Evolutionary conservation across 768 basidiomycete species (phyloP).

Genomic region (Phaeolepiota aurea): DNA sequence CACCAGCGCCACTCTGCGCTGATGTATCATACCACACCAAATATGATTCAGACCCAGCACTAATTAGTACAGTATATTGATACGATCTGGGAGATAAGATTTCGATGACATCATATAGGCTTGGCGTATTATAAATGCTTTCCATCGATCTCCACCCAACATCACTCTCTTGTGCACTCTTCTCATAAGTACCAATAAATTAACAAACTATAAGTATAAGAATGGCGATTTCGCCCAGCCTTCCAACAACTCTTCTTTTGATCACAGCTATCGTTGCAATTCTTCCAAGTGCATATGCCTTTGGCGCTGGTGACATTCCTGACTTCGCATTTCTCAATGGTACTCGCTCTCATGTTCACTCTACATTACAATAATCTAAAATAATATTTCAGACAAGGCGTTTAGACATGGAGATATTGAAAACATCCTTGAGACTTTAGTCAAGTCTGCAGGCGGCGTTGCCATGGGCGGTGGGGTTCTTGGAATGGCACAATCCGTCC

Average conservation of each 20-base stretch:
- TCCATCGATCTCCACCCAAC: not conserved
- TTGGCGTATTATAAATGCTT: not conserved
- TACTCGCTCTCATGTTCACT: slow-evolving; percentile 14
- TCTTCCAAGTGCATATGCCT: slow-evolving; percentile 38
- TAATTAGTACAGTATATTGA: too few relatives aligned
- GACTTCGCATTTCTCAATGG: slow-evolving; percentile 62
- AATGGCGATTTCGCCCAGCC: slow-evolving; percentile 20
- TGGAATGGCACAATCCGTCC: slow-evolving; percentile 37
- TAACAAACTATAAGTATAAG: slow-evolving; percentile 3
- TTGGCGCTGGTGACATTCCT: slow-evolving; percentile 65
- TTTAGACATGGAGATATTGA: slow-evolving; percentile 76
- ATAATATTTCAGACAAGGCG: slow-evolving; percentile 58
- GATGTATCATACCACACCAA: too few relatives aligned
- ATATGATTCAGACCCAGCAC: too few relatives aligned
- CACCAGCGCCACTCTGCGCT: too few relatives aligned
- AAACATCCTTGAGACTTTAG: slow-evolving; percentile 51
- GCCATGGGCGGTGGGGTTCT: slow-evolving; percentile 37
- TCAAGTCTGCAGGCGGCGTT: slow-evolving; percentile 43
- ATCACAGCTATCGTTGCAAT: slow-evolving; percentile 29
- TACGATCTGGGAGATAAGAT: slow-evolving; percentile 10
- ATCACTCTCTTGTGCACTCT: not conserved
- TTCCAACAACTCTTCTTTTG: slow-evolving; percentile 23
- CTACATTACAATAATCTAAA: not conserved
- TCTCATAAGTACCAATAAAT: not conserved
- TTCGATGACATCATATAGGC: slow-evolving; percentile 6